These are phyloP conservation scores for Penicillium hordei DNA, from an alignment of 2,329 filamentous ascomycete species.

Conservation along the genomic window DNA sequence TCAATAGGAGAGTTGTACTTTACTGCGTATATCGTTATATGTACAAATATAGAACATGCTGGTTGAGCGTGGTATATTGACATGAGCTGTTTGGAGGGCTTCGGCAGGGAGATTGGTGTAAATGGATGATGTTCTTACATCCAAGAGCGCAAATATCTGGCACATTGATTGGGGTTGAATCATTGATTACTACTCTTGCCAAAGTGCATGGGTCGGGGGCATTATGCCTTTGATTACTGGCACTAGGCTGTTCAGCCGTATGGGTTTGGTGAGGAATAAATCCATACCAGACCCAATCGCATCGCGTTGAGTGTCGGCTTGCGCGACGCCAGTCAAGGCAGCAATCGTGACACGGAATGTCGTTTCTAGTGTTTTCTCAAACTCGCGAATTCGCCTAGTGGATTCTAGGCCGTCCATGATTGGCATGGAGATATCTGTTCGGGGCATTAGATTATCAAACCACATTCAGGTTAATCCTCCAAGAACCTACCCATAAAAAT, in stretches of 20 bases:
- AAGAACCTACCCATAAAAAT: conserved; percentile 21
- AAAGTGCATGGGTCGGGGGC: not conserved
- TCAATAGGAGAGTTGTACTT: not conserved
- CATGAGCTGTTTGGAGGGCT: too few species aligned
- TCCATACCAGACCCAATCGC: conserved; percentile 33
- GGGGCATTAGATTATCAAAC: not conserved
- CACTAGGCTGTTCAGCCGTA: conserved; percentile 10
- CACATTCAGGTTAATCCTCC: too few species aligned
- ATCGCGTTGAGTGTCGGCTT: conserved; percentile 28
- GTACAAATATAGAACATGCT: not conserved
- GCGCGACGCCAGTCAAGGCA: conserved; percentile 32
- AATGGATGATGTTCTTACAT: not conserved
- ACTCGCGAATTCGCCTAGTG: conserved; percentile 29
- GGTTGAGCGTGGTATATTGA: not conserved
- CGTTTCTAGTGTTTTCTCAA: conserved; percentile 16
- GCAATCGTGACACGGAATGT: conserved; percentile 20
- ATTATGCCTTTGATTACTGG: conserved; percentile 4
- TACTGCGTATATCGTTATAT: not conserved
- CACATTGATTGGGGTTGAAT: not conserved
- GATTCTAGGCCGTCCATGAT: conserved; percentile 38
- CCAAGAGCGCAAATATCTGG: not conserved
- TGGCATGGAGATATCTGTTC: conserved; percentile 37
- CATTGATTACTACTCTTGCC: not conserved
- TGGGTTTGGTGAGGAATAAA: conserved; percentile 33
- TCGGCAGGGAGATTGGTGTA: not conserved